Conservation (phyloP, 306 rosid genomes). For the Rosa chinensis region DNA sequence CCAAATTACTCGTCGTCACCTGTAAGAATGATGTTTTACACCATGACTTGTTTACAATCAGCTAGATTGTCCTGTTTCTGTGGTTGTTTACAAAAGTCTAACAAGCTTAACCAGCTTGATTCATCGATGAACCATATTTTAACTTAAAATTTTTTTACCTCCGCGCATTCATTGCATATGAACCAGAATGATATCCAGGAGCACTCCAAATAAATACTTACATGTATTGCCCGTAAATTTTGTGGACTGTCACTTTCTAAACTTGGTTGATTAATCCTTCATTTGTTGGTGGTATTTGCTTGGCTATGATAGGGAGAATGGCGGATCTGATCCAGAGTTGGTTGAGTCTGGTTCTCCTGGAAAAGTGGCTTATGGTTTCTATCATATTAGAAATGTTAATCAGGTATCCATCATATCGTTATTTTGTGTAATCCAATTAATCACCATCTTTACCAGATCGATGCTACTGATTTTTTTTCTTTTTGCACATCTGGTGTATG, state of each 20-base stretch:
- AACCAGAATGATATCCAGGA: background rate
- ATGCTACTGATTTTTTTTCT: background rate
- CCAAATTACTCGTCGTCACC: slow-evolving; percentile 43
- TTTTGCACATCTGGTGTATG: background rate
- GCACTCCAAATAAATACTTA: background rate
- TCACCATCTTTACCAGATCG: background rate
- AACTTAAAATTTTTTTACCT: background rate
- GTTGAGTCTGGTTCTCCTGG: slow-evolving; percentile 36
- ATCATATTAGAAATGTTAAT: slow-evolving; percentile 49
- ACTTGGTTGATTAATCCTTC: slow-evolving; percentile 9
- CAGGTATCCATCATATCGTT: slow-evolving; percentile 53
- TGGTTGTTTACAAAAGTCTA: background rate
- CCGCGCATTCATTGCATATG: background rate
- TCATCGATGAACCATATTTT: background rate
- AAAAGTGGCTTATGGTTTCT: slow-evolving; percentile 41
- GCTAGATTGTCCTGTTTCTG: background rate
- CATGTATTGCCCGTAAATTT: background rate
- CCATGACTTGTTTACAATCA: slow-evolving; percentile 16
- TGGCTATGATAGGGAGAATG: slow-evolving; percentile 44
- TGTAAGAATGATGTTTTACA: slow-evolving; percentile 49
- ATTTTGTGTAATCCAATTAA: background rate
- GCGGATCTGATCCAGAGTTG: slow-evolving; percentile 40
- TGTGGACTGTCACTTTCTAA: background rate
- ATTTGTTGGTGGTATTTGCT: background rate
- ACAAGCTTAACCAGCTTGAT: background rate